Evolutionary conservation across 139 green algal species (phyloP).

Genomic region (Deuterostichococcus epilithicus): DNA sequence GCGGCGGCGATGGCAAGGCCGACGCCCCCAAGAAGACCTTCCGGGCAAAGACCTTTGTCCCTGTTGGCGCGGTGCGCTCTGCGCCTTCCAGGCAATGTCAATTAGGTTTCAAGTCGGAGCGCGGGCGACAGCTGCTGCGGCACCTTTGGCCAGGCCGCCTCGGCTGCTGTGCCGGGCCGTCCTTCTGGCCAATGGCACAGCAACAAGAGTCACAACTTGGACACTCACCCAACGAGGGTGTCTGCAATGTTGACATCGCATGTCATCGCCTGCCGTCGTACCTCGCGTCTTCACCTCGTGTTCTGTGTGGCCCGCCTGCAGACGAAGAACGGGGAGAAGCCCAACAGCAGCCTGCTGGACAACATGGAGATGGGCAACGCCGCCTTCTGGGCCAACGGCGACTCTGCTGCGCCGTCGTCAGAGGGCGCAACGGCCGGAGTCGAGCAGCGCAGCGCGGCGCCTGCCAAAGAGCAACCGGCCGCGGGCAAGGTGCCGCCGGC

Average conservation of each 20-base stretch:
- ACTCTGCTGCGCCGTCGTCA: neutral
- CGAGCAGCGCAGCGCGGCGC: neutral
- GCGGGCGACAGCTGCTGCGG: neutral
- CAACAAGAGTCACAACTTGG: constrained; percentile 9
- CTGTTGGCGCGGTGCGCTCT: neutral
- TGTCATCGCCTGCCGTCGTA: neutral
- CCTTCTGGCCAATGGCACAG: neutral
- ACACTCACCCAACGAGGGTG: constrained; percentile 17
- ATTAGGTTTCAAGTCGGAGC: neutral
- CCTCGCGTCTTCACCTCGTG: too few relatives aligned
- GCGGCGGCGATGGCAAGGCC: constrained; percentile 59
- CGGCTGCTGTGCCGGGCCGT: neutral
- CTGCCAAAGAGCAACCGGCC: neutral
- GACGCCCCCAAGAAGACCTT: constrained; percentile 12
- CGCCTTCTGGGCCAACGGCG: neutral
- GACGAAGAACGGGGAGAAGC: too few relatives aligned
- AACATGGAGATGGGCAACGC: constrained; percentile 49
- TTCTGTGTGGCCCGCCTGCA: too few relatives aligned
- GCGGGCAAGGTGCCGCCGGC: too few relatives aligned
- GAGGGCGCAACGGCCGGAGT: neutral
- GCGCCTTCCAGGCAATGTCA: too few relatives aligned
- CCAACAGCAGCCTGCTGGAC: constrained; percentile 33
- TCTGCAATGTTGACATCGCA: neutral
- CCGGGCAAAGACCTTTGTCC: neutral
- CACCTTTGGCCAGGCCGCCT: neutral